A percentile compares a stretch with the other conserved stretches of the same genome.
phyloP scores from a whole-genome alignment of 2,329 filamentous ascomycete genomes.

The Colletotrichum sansevieriae region DNA sequence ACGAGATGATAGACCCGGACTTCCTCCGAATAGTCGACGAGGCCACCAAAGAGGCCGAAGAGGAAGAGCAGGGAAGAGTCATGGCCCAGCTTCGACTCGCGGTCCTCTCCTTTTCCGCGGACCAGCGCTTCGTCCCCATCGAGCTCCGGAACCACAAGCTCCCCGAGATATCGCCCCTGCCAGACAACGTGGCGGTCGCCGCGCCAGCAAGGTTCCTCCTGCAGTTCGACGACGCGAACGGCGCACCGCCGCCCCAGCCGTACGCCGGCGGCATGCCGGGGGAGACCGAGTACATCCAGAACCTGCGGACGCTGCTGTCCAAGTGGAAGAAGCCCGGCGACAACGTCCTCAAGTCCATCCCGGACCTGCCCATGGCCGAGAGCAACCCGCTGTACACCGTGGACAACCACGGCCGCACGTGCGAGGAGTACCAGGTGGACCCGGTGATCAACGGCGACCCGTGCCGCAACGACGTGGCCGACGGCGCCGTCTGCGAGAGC shows the following conservation, averaged over 20 bases:
- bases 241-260: constrained; percentile 8
- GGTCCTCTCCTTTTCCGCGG: constrained; percentile 10
- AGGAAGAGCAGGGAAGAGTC: constrained; percentile 13
- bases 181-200: constrained; percentile 7
- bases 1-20: background rate
- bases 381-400: background rate
- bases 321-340: constrained; percentile 33
- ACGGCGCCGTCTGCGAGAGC: constrained; percentile 43
- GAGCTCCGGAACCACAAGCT: constrained; percentile 26
- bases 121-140: constrained; percentile 34
- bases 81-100: constrained; percentile 1
- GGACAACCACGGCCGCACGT: constrained; percentile 8
- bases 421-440: constrained; percentile 23
- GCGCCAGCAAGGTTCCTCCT: constrained; percentile 21
- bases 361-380: constrained; percentile 18
- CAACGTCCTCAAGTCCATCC: constrained; percentile 40
- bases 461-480: background rate
- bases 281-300: constrained; percentile 4
- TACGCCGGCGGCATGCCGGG: background rate
- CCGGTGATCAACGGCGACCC: background rate
- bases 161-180: constrained; percentile 16
- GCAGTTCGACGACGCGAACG: constrained; percentile 5
- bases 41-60: background rate
- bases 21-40: background rate
- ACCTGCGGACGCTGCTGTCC: constrained; percentile 20